Percentiles rank a stretch among this genome's conserved stretches.
Conservation (phyloP, 768 basidiomycete species). For the Termitomyces sp. region DNA sequence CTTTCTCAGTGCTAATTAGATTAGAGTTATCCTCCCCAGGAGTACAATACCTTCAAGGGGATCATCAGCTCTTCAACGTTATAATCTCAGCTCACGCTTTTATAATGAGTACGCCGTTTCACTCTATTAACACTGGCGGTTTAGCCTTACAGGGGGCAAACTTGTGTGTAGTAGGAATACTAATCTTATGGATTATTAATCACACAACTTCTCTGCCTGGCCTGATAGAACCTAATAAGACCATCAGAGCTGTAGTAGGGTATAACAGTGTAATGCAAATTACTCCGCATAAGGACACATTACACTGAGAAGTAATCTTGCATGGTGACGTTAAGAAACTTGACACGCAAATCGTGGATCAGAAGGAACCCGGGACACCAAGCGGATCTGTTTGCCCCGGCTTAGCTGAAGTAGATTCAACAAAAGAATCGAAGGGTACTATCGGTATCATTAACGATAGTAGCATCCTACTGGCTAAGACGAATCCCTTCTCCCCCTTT, state of each 20-base stretch:
- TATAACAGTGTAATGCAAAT: neutral
- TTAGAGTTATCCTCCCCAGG: slow-evolving; percentile 6
- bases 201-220: neutral
- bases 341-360: neutral
- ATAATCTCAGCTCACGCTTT: slow-evolving; percentile 4
- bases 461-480: neutral
- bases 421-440: neutral
- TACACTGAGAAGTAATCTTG: neutral
- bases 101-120: slow-evolving; percentile 3
- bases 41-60: slow-evolving; percentile 5
- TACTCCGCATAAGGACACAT: neutral
- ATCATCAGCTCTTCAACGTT: slow-evolving; percentile 4
- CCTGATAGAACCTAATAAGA: neutral
- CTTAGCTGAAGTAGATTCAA: neutral
- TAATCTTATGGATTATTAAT: neutral
- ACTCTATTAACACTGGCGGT: neutral
- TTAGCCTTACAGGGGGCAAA: neutral
- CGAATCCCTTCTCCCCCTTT: too few species aligned
- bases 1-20: slow-evolving; percentile 5
- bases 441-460: neutral
- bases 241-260: neutral
- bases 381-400: neutral
- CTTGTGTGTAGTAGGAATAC: neutral
- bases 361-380: neutral
- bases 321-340: neutral